Evolutionary conservation across 768 basidiomycete genomes (phyloP), one percentile per base, ranked within the genome.

Genomic region (Rhodotorula paludigena): DNA sequence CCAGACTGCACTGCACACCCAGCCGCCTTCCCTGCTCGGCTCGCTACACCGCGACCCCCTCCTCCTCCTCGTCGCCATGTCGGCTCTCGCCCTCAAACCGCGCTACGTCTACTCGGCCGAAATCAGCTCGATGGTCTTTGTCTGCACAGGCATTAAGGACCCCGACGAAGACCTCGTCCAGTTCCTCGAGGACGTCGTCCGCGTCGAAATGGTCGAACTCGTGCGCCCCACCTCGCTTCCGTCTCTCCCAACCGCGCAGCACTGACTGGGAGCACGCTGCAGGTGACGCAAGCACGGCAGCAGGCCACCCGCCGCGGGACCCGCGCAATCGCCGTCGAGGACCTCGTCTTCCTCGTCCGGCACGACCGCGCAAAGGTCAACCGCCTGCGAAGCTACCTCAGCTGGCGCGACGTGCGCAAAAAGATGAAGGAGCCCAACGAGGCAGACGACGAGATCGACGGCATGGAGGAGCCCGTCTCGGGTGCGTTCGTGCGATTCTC

Each of bases 331-430:
- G 86, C 89, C 5, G 88, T 92, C 1, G 93, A 98, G 78, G 93
- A 98, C 78, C 86, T 98, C 62, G 91, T 98, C 72, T 97, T 96
- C 73, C 87, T 96, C 76, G 92, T 98, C 75, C 87, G 93, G 10
- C 88, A 94, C 74, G 93, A 98, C 80, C 81, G 89, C 71, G 89
- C 88, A 14, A 96, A 94, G 78, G 90, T 98, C 69, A 94, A 96
- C 79, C 83, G 93, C 51, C 81, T 98, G 36, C 81, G 91, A 41
- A 94, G 90, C 16, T 98, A 96, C 76, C 83, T 98, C 32, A 90
- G 89, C 0, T 98, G 93, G 93, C 96, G 94, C 75, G 93, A 96
- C 72, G 93, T 97, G 25, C 85, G 93, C 21, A 96, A 94, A 75
- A 89, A 91, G 66, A 94, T 94, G 77, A 36, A 21, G 9, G 60